Conservation (phyloP, 257 asterid species). For the Solanum infundibuliforme region DNA sequence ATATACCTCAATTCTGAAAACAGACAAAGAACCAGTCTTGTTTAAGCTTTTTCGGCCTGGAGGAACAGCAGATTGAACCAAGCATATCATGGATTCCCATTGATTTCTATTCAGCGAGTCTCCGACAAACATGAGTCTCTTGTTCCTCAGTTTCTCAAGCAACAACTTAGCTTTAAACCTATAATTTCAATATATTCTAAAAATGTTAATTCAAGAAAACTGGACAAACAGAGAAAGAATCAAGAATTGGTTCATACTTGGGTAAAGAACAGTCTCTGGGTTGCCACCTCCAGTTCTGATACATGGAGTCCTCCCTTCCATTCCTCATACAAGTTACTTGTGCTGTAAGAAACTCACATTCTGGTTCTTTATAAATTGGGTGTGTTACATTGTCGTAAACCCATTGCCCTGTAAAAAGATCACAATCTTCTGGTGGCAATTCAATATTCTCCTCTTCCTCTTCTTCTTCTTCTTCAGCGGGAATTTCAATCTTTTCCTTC, state of each 20-base stretch:
- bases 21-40: constrained; percentile 66
- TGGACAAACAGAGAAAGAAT: neutral
- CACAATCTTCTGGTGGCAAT: constrained; percentile 58
- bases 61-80: constrained; percentile 51
- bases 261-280: constrained; percentile 84
- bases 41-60: constrained; percentile 49
- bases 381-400: constrained; percentile 45
- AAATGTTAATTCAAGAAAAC: neutral
- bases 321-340: constrained; percentile 78
- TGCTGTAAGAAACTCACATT: constrained; percentile 64
- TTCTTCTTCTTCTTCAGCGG: constrained; percentile 6
- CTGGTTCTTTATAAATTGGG: constrained; percentile 56
- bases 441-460: constrained; percentile 34
- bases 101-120: constrained; percentile 75
- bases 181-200: neutral
- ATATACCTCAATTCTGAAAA: constrained; percentile 64
- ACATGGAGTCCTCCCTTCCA: constrained; percentile 57
- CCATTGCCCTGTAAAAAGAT: constrained; percentile 64
- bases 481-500: constrained; percentile 22
- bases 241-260: constrained; percentile 22
- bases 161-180: constrained; percentile 62
- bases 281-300: constrained; percentile 89
- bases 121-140: constrained; percentile 84
- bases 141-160: constrained; percentile 70
- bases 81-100: constrained; percentile 86